Evolutionary conservation across 345 rosid genomes (phyloP).

Genomic region (Boechera divaricarpa): DNA sequence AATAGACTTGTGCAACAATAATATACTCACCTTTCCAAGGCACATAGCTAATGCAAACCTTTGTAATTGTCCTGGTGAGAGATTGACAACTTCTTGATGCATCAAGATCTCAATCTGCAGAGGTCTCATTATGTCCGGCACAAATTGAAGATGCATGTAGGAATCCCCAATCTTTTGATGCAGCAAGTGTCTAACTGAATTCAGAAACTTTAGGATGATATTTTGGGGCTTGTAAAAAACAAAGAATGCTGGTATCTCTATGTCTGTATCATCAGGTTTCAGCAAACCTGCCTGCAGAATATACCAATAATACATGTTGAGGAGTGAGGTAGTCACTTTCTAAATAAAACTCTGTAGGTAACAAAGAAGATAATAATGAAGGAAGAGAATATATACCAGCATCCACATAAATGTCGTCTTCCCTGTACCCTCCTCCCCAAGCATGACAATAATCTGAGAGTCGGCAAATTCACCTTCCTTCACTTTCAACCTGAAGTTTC

Average conservation of each 20-base stretch:
- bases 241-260: constrained; percentile 89
- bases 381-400: constrained; percentile 66
- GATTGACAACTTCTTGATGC: constrained; percentile 96
- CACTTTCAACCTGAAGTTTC: constrained; percentile 80
- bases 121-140: constrained; percentile 97
- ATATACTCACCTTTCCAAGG: constrained; percentile 79
- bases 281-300: constrained; percentile 79
- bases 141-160: constrained; percentile 91
- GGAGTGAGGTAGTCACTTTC: not conserved
- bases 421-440: constrained; percentile 99
- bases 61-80: constrained; percentile 98
- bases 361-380: constrained; percentile 12
- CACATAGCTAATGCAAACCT: constrained; percentile 95
- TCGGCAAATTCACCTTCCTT: constrained; percentile 99
- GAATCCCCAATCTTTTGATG: constrained; percentile 92
- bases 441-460: constrained; percentile 96
- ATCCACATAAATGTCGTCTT: constrained; percentile 96
- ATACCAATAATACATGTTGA: constrained; percentile 8
- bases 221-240: constrained; percentile 99
- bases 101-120: constrained; percentile 93
- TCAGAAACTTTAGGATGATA: constrained; percentile 85
- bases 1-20: not conserved
- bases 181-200: constrained; percentile 81
- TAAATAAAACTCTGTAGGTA: not conserved
- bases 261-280: constrained; percentile 82